These are phyloP conservation scores for Lindgomyces ingoldianus DNA, from an alignment of 495 filamentous ascomycete genomes.

Conservation along the genomic window DNA sequence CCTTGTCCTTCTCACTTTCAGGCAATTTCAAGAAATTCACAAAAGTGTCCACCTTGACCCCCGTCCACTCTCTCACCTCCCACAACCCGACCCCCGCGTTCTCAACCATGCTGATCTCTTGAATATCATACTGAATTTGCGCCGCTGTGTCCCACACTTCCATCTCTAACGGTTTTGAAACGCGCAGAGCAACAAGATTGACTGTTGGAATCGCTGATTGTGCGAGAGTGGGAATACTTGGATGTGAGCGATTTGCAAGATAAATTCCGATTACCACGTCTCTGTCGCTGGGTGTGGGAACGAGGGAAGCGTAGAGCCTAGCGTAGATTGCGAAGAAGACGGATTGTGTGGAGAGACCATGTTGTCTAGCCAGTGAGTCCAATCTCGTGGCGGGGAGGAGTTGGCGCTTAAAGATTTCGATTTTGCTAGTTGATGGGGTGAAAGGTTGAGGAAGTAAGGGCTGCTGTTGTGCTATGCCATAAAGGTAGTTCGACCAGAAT, in stretches of 20 bases:
- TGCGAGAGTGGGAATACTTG: conserved; percentile 42
- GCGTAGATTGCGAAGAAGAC: conserved; percentile 54
- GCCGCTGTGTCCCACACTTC: conserved; percentile 46
- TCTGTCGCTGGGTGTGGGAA: conserved; percentile 17
- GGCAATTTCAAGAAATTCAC: conserved; percentile 59
- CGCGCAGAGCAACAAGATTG: conserved; percentile 55
- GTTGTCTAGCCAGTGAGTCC: conserved; percentile 41
- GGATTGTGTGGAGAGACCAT: conserved; percentile 52
- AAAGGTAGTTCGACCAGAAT: conserved; percentile 62
- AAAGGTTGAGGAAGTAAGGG: conserved; percentile 13
- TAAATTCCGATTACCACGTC: conserved; percentile 58
- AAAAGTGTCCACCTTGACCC: conserved; percentile 51
- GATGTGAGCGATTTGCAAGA: conserved; percentile 56
- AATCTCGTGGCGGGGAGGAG: conserved; percentile 32
- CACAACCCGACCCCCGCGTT: conserved; percentile 48
- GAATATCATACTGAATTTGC: conserved; percentile 51
- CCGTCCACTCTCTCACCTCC: conserved; percentile 52
- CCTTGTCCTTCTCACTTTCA: conserved; percentile 21
- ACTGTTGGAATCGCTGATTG: conserved; percentile 51
- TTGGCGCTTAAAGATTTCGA: conserved; percentile 48
- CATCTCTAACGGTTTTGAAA: conserved; percentile 39
- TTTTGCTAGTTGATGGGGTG: conserved; percentile 4
- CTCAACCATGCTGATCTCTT: conserved; percentile 45
- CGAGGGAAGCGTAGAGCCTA: conserved; percentile 45
- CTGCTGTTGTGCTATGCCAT: conserved; percentile 20